Conservation (phyloP, 2,329 filamentous ascomycete species). For the Fusarium nygamai region DNA sequence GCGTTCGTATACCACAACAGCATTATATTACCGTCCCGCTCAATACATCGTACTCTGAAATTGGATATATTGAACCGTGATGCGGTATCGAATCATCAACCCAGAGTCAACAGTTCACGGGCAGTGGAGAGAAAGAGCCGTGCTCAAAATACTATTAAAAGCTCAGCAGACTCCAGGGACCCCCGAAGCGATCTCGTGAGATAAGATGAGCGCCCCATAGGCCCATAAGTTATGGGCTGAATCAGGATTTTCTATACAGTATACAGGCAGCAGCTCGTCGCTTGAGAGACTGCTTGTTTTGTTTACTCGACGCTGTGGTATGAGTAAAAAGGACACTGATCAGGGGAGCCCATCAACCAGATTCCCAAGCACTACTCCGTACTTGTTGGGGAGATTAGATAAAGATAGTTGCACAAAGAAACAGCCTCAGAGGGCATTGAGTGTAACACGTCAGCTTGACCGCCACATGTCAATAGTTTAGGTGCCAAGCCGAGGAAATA, state of each 20-base stretch:
- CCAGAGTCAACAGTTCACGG: not conserved
- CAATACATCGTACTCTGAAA: slow-evolving; percentile 17
- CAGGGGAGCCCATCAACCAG: not conserved
- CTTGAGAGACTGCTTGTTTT: slow-evolving; percentile 6
- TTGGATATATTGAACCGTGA: not conserved
- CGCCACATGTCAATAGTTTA: slow-evolving; percentile 25
- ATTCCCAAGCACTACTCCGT: not conserved
- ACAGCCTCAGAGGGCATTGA: slow-evolving; percentile 7
- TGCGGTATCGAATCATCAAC: not conserved
- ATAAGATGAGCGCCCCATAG: slow-evolving; percentile 21
- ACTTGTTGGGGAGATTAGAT: not conserved
- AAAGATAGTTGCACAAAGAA: slow-evolving; percentile 15
- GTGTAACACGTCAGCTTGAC: slow-evolving; percentile 28
- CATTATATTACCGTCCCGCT: not conserved
- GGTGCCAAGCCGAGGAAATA: slow-evolving; percentile 7
- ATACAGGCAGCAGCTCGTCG: slow-evolving; percentile 6
- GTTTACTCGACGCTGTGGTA: not conserved
- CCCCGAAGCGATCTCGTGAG: slow-evolving; percentile 15
- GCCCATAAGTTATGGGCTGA: slow-evolving; percentile 31
- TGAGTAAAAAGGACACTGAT: slow-evolving; percentile 10
- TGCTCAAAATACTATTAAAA: not conserved
- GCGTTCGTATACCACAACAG: slow-evolving; percentile 10
- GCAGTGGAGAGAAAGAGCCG: not conserved
- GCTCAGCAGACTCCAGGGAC: not conserved
- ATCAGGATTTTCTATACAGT: slow-evolving; percentile 8